Base-by-base conservation (phyloP, 2,329 filamentous ascomycete genomes). In the Pseudogymnoascus destructans region DNA sequence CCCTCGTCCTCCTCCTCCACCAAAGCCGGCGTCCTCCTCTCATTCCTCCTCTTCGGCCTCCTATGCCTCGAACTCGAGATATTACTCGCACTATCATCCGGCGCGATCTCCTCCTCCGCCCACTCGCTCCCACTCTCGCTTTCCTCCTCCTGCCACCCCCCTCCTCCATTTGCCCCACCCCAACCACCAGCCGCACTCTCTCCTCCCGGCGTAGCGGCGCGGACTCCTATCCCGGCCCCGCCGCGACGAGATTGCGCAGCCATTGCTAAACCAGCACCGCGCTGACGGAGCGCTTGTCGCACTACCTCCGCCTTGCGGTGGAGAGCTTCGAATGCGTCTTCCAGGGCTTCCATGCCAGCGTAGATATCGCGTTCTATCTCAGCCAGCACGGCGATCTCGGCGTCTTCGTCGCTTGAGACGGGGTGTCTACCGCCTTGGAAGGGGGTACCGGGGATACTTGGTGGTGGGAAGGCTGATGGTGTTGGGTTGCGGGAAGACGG, bases 311-410 rank as follows among this genome's bases (percentile, higher is more conserved):
- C 92, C 66, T 85, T 86, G 64, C 82, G 80, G 69, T 97, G 92
- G n/a, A 97, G 77, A 25, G 82, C 83, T 73, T 97, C 92, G 65
- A 97, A 96, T 0, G 91, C 90, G 68, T 96, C 89, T 71, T 97
- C 92, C 21, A 97, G 79, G 0, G 84, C 84, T 72, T 97, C 92
- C 92, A 97, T 97, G 61, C 91, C 89, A 32, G 83, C 79, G 72
- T 92, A 96, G 59, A 97, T 95, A 67, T 95, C 89, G 5, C 90
- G 83, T 72, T 97, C 92, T 36, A 96, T 84, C 72, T 96, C 92
- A 6, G 89, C 89, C 5, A 96, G 78, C 1, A 88, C 87, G 0
- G 87, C 87, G 66, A 96, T 91, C 70, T 96, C 92, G 58, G 88
- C 89, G 67, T 97, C 92, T 70, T 97, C 92, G 68, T 96, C 92